Evolutionary conservation across 2,329 filamentous ascomycete species (phyloP), one percentile per base, ranked within the genome.

Genomic region (Sclerotinia sclerotiorum): DNA sequence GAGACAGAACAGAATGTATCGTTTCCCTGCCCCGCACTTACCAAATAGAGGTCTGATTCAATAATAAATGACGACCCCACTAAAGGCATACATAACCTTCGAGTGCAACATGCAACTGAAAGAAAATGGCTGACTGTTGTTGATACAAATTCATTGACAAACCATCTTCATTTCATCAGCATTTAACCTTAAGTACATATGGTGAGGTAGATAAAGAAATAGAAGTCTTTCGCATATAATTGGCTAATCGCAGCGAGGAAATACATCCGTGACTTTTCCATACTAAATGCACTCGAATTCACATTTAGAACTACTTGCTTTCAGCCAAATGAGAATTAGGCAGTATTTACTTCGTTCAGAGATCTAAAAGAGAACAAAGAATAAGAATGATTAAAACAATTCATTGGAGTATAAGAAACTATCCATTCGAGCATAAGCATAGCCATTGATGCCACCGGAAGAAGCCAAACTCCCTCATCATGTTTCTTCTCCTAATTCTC

Each of bases 1-100:
- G 29, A 5, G 29, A 29, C 29, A 29, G 29, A 29, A 29, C 29
- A 35, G 27, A 55, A 72, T 72, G 72, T 70, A 71, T 72, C 61
- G 48, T 42, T 58, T 21, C 54, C 32, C n/a, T 19, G 35, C 55
- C 55, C 55, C 55, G 35, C 55, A 58, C 32, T 44, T 42, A 27
- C 15, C 35, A 21, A 10, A 29, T 19, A 27, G 15, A 58, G 56
- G 24, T 19, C 17, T 21, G 56, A n/a, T 52, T 17, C 24, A 17
- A 13, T 52, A 6, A 19, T 10, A 15, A 27, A 17, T 51, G n/a
- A 24, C 48, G n/a, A 21, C 56, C n/a, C 56, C 56, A 58, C 35
- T 35, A 42, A 29, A 29, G 29, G 5, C 29, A 29, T 29, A 29
- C 29, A 29, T 29, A 29, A 29, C 29, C 35, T 44, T 27, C 35